These are phyloP conservation scores for Chaetomiaceae sp. DNA, from an alignment of 2,329 filamentous ascomycete genomes.

Conservation along the genomic window DNA sequence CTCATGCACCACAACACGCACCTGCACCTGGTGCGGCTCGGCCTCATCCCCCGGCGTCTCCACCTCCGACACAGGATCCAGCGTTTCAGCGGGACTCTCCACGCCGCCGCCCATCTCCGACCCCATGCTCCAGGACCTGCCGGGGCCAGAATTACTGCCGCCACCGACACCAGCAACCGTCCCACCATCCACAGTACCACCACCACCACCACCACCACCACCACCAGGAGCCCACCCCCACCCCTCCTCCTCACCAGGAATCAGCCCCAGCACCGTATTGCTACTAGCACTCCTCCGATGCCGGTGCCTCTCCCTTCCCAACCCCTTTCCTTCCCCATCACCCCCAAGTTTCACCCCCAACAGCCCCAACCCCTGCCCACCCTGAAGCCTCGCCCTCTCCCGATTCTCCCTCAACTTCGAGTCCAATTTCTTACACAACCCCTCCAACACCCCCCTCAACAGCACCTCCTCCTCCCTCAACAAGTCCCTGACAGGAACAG, in stretches of 20 bases:
- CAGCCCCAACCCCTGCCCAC: not conserved
- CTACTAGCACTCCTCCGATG: slow-evolving; percentile 6
- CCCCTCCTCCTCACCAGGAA: not conserved
- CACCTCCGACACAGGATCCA: slow-evolving; percentile 25
- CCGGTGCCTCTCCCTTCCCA: not conserved
- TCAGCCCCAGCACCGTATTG: not conserved
- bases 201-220: not conserved
- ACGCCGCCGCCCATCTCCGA: slow-evolving; percentile 14
- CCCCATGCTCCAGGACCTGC: not conserved
- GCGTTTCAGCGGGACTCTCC: slow-evolving; percentile 25
- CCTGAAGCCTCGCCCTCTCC: not conserved
- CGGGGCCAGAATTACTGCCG: not conserved
- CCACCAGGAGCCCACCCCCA: not conserved
- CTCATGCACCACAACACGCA: not conserved
- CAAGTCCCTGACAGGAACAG: slow-evolving; percentile 5
- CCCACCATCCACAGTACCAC: not conserved
- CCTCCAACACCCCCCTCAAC: slow-evolving; percentile 6
- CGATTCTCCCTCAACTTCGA: slow-evolving; percentile 2
- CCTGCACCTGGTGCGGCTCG: not conserved
- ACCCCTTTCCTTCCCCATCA: not conserved
- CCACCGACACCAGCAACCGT: not conserved
- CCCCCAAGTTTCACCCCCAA: not conserved
- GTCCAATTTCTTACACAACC: not conserved
- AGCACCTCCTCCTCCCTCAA: slow-evolving; percentile 8
- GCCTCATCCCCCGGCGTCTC: slow-evolving; percentile 21